Evolutionary conservation across 2,329 filamentous ascomycete species (phyloP), one percentile per base, ranked within the genome.

Genomic region (Colletotrichum tanaceti): DNA sequence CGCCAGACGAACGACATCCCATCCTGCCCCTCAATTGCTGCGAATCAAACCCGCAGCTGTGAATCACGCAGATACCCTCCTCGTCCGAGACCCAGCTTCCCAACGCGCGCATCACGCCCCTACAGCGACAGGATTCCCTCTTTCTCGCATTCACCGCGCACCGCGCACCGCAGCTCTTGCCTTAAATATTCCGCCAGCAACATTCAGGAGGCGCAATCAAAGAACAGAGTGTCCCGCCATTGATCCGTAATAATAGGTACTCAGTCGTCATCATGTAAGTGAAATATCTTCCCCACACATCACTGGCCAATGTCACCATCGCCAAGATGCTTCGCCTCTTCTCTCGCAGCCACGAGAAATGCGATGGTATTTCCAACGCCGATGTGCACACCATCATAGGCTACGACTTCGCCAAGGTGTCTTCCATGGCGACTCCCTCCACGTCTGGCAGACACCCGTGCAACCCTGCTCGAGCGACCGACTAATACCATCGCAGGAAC

Each of bases 401-500:
- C 13, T 49, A 39, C 52, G 14, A 18, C 13, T 24, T 58, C 47
- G 35, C 57, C 13, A 13, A 14, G 7, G 47, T 61, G 35, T 35
- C 50, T 44, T 24, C 59, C 49, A 39, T 58, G 18, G 22, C 32
- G 28, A 14, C 53, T 20, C 38, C 41, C 22, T 38, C 43, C 41
- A 58, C 58, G 58, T 60, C 35, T 49, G 43, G 28, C 57, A 49
- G 20, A 59, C 44, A 59, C 22, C 35, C 2, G 22, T 5, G 5
- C 53, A 28, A 28, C n/a, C 18, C 38, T 49, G 38, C 11, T 18
- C 50, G 32, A 28, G 14, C 28, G 32, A 1, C 13, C 16, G n/a
- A 43, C 65, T 68, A 44, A 68, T 49, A 20, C 41, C 5, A 16
- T 28, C 44, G 43, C 73, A 92, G 90, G 90, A 91, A 92, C 75